Evolutionary conservation across 306 rosid species (phyloP), one percentile per base, ranked within the genome.

Genomic region (Medicago arabica): DNA sequence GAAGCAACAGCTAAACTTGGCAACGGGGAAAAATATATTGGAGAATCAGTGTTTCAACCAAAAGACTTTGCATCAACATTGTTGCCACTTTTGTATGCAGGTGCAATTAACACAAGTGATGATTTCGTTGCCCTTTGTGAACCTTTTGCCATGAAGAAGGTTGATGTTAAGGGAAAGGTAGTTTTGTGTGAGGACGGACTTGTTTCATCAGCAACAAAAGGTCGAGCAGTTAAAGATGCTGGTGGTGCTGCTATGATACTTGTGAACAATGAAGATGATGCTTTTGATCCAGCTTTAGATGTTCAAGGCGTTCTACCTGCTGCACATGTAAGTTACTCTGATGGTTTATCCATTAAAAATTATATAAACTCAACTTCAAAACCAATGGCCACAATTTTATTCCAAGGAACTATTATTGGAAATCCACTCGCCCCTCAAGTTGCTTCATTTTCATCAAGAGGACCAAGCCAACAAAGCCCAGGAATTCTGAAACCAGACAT

Each of bases 221-320:
- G 86, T 13, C 2, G 2, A 53, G 82, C 55, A 38, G 89, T 88
- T 66, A 77, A 78, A 60, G 46, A 50, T 28, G 83, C 82, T 4
- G 88, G 90, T 4, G 93, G 93, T 4, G 79, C 49, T 0, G 89
- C 81, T 67, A 82, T 88, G 93, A 88, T 90, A 73, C 84, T 88
- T 5, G 11, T 68, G 77, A 85, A 82, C 61, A 47, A 49, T 19
- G 19, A 41, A 23, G 0, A 0, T 0, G 71, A 23, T 40, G 88
- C 60, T 9, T 88, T 44, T 60, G 71, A 11, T 47, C 63, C 72
- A 40, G 9, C 1, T 21, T 1, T 4, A 0, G 31, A 28, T 28
- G 31, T 28, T 28, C 31, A 28, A 2, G 28, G 3, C 4, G 90
- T 87, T 36, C 87, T 90, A 18, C 93, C 90, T 1, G 86, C 90